phyloP scores from a whole-genome alignment of 805 yeast genomes.

The Yarrowia yakushimensis region DNA sequence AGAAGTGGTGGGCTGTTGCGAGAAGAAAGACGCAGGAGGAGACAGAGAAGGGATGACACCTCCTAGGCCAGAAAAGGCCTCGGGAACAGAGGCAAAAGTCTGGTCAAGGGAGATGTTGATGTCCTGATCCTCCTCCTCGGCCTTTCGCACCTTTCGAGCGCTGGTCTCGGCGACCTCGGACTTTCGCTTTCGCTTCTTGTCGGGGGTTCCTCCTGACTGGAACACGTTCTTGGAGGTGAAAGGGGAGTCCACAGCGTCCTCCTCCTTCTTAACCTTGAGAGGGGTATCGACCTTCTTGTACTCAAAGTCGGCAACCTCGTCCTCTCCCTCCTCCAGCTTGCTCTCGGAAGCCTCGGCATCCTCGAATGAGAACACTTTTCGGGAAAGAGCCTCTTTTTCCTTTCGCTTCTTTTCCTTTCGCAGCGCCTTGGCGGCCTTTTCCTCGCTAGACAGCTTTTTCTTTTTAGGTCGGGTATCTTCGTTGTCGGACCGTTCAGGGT shows the following conservation, averaged over 20 bases:
- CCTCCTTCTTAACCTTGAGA: constrained; percentile 21
- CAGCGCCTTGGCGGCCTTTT: constrained; percentile 19
- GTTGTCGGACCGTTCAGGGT: constrained; percentile 4
- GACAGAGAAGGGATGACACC: constrained; percentile 12
- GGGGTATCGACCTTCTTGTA: constrained; percentile 12
- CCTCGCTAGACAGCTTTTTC: constrained; percentile 15
- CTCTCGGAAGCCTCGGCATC: neutral
- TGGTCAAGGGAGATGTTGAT: neutral
- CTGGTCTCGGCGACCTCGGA: constrained; percentile 4
- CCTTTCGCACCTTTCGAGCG: constrained; percentile 5
- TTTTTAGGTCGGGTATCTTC: constrained; percentile 10
- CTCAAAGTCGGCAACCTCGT: constrained; percentile 10
- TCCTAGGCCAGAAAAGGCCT: neutral
- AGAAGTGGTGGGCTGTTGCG: neutral
- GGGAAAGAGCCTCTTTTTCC: constrained; percentile 4
- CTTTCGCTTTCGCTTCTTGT: constrained; percentile 23
- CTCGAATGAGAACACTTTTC: neutral
- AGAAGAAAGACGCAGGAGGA: constrained; percentile 10
- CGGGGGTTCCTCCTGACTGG: constrained; percentile 26
- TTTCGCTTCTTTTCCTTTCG: constrained; percentile 15
- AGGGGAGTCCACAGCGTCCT: constrained; percentile 13
- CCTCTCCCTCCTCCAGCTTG: neutral
- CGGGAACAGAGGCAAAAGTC: constrained; percentile 1
- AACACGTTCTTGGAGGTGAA: constrained; percentile 28
- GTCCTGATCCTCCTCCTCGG: constrained; percentile 12